Conservation (phyloP, 2,329 filamentous ascomycete genomes). For the Rutstroemia sydowiana region DNA sequence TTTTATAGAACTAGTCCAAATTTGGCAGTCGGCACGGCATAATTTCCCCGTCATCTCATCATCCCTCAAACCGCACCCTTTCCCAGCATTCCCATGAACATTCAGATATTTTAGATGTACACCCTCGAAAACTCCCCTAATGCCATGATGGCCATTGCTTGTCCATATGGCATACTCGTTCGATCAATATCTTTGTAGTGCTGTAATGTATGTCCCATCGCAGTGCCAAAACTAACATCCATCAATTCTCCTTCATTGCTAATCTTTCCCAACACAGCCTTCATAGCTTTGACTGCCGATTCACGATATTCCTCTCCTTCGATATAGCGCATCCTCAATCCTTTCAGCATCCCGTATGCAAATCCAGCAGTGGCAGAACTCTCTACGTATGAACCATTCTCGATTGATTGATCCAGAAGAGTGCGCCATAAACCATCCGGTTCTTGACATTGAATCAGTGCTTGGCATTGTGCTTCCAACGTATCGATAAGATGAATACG, state of each 20-base stretch:
- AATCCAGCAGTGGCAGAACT: constrained; percentile 75
- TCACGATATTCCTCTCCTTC: constrained; percentile 48
- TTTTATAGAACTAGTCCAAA: neutral
- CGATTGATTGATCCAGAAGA: constrained; percentile 58
- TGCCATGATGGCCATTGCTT: constrained; percentile 79
- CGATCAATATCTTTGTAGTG: constrained; percentile 71
- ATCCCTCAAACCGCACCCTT: neutral
- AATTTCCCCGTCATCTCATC: neutral
- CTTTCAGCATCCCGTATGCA: constrained; percentile 73
- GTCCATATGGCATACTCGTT: constrained; percentile 79
- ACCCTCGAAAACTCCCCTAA: constrained; percentile 62
- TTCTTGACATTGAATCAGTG: constrained; percentile 53
- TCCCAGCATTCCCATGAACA: neutral
- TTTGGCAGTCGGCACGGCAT: neutral
- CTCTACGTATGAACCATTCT: constrained; percentile 66
- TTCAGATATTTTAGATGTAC: constrained; percentile 1
- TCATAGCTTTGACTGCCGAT: constrained; percentile 57
- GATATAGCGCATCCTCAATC: constrained; percentile 62
- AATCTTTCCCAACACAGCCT: constrained; percentile 59
- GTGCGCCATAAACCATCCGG: constrained; percentile 65
- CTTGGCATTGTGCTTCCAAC: constrained; percentile 61
- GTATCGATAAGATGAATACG: constrained; percentile 49
- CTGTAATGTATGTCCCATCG: constrained; percentile 65
- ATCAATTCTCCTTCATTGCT: constrained; percentile 60
- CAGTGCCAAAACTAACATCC: constrained; percentile 72